Percentiles rank a stretch among this genome's conserved stretches.
phyloP scores from a whole-genome alignment of 2,329 filamentous ascomycete species.

The Fusarium cicatricum region DNA sequence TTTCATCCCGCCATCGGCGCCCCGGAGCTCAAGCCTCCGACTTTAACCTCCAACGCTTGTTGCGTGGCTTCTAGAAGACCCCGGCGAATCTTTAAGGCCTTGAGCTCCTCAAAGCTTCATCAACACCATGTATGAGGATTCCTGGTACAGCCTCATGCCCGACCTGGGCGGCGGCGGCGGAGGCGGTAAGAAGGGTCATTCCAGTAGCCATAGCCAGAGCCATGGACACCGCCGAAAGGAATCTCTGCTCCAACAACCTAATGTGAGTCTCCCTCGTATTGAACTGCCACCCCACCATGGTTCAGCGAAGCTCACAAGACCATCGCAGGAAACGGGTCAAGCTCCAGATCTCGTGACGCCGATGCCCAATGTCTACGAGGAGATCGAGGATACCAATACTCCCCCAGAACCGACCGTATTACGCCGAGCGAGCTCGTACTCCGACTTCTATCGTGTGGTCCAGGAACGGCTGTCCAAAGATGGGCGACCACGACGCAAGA shows the following conservation, averaged over 20 bases:
- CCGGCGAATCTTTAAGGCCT: conserved; percentile 24
- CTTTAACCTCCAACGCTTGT: conserved; percentile 35
- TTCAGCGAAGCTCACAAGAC: conserved; percentile 37
- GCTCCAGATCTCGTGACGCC: conserved; percentile 60
- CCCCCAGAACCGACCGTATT: conserved; percentile 73
- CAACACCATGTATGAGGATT: conserved; percentile 77
- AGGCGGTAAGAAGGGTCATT: conserved; percentile 54
- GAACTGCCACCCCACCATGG: conserved; percentile 23
- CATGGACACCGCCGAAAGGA: conserved; percentile 70
- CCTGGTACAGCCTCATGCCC: conserved; percentile 82
- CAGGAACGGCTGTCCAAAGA: conserved; percentile 65
- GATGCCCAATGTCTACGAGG: conserved; percentile 67
- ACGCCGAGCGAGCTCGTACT: conserved; percentile 76
- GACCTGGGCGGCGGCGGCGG: conserved; percentile 64
- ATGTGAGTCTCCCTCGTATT: conserved; percentile 51
- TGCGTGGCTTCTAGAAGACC: conserved; percentile 43
- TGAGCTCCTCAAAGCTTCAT: conserved; percentile 27
- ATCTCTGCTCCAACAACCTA: conserved; percentile 73
- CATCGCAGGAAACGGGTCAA: conserved; percentile 61
- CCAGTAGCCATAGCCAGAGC: conserved; percentile 52
- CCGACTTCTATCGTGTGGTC: conserved; percentile 75
- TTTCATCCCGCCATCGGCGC: conserved; percentile 39
- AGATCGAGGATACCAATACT: conserved; percentile 60
- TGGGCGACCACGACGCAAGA: conserved; percentile 50
- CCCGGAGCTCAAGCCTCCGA: conserved; percentile 44